These are phyloP conservation scores for Pythium diclinum DNA, from an alignment of 352 stramenopile species.

Conservation along the genomic window DNA sequence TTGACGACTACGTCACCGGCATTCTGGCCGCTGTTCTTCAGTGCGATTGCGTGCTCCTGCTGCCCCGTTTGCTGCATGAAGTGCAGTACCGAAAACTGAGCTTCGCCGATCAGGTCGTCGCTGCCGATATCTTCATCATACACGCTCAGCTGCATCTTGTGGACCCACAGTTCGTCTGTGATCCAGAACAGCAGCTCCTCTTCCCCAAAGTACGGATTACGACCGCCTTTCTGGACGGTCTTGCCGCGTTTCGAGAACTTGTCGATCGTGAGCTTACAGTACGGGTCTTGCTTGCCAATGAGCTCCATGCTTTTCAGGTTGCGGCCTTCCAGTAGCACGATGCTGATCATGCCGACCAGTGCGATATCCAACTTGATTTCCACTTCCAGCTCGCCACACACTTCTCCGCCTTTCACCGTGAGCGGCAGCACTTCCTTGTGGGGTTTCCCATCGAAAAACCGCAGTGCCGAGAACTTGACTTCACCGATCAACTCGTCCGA, in stretches of 20 bases:
- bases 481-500: constrained; percentile 83
- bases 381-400: constrained; percentile 58
- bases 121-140: constrained; percentile 89
- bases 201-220: constrained; percentile 89
- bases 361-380: constrained; percentile 79
- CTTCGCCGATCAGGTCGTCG: constrained; percentile 87
- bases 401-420: constrained; percentile 32
- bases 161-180: constrained; percentile 85
- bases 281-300: constrained; percentile 88
- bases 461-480: constrained; percentile 63
- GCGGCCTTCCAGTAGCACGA: constrained; percentile 85
- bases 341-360: constrained; percentile 75
- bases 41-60: constrained; percentile 54
- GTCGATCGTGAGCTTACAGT: constrained; percentile 82
- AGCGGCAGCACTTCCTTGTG: constrained; percentile 65
- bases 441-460: constrained; percentile 69
- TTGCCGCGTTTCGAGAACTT: constrained; percentile 70
- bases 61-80: constrained; percentile 55
- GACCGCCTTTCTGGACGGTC: constrained; percentile 73
- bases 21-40: constrained; percentile 60
- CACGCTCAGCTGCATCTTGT: constrained; percentile 70
- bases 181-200: constrained; percentile 92
- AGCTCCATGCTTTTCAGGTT: constrained; percentile 91
- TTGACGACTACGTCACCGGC: constrained; percentile 74
- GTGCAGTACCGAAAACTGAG: constrained; percentile 64